Evolutionary conservation across 441 rosid genomes (phyloP).

Genomic region (Adansonia grandidieri): DNA sequence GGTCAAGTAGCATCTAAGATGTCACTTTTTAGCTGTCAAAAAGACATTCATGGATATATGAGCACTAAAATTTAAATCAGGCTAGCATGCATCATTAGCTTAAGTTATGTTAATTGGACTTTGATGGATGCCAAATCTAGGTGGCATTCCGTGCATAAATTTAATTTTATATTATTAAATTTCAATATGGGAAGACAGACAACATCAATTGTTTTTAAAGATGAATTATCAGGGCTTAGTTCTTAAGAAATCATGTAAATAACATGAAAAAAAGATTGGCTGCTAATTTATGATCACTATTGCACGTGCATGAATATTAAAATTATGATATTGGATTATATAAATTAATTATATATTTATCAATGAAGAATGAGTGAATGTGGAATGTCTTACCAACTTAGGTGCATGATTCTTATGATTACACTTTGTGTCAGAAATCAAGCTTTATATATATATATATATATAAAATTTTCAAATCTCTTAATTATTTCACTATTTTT

Average conservation of each 20-base stretch:
- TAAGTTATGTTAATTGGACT: not conserved
- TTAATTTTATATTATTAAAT: not conserved
- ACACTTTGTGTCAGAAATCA: not conserved
- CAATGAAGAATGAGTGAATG: not conserved
- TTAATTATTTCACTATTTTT: not conserved
- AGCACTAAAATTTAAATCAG: not conserved
- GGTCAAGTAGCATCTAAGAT: conserved; percentile 34
- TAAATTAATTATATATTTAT: not conserved
- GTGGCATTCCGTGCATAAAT: conserved; percentile 21
- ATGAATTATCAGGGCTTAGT: conserved; percentile 18
- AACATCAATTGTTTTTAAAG: not conserved
- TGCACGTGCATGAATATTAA: conserved; percentile 11
- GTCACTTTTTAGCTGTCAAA: conserved; percentile 35
- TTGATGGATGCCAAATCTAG: conserved; percentile 26
- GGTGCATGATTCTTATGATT: conserved; percentile 6
- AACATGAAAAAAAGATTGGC: not conserved
- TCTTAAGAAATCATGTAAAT: conserved; percentile 8
- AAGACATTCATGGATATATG: conserved; percentile 21
- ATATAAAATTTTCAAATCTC: not conserved
- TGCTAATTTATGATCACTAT: not conserved
- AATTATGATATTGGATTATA: not conserved
- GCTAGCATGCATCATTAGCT: conserved; percentile 1
- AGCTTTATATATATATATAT: not conserved
- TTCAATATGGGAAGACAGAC: not conserved
- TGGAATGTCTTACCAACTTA: not conserved